Conservation (phyloP, 2,329 filamentous ascomycete species). For the Aspergillus hiratsukae region DNA sequence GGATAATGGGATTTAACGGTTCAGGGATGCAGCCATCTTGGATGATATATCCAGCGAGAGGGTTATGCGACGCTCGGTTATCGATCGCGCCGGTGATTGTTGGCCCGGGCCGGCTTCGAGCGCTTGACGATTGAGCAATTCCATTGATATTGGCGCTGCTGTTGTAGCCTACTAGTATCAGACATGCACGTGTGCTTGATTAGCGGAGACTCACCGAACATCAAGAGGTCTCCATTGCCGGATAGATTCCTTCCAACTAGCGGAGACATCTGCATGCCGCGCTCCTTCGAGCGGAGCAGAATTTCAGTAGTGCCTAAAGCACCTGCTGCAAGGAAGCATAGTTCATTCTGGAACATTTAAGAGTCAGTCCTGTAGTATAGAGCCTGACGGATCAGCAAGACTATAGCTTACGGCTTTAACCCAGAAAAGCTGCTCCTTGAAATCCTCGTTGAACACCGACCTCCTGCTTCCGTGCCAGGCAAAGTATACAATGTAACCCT, state of each 20-base stretch:
- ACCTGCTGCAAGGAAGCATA: slow-evolving; percentile 64
- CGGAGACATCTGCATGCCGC: slow-evolving; percentile 56
- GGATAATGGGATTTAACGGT: slow-evolving; percentile 10
- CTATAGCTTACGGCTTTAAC: slow-evolving; percentile 47
- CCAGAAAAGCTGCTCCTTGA: slow-evolving; percentile 61
- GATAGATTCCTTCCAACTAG: slow-evolving; percentile 43
- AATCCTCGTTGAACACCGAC: slow-evolving; percentile 48
- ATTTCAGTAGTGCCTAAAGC: slow-evolving; percentile 64
- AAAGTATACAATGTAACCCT: slow-evolving; percentile 62
- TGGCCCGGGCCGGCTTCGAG: slow-evolving; percentile 8
- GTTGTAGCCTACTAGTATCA: slow-evolving; percentile 31
- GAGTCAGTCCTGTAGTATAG: no score
- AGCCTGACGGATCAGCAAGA: no score
- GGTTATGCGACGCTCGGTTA: slow-evolving; percentile 3
- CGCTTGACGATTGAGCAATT: background rate
- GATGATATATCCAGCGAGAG: slow-evolving; percentile 12
- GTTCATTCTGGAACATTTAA: slow-evolving; percentile 40
- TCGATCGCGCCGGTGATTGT: slow-evolving; percentile 16
- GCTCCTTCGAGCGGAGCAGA: slow-evolving; percentile 55
- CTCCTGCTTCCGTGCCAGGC: slow-evolving; percentile 60
- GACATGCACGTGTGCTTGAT: background rate
- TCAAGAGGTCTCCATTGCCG: slow-evolving; percentile 7
- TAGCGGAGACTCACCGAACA: slow-evolving; percentile 1
- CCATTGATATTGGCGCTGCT: slow-evolving; percentile 23
- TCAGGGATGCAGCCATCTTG: slow-evolving; percentile 16